Percentiles rank a stretch among this genome's conserved stretches.
These are phyloP conservation scores for Acer negundo DNA, from an alignment of 345 rosid species.

Conservation along the genomic window DNA sequence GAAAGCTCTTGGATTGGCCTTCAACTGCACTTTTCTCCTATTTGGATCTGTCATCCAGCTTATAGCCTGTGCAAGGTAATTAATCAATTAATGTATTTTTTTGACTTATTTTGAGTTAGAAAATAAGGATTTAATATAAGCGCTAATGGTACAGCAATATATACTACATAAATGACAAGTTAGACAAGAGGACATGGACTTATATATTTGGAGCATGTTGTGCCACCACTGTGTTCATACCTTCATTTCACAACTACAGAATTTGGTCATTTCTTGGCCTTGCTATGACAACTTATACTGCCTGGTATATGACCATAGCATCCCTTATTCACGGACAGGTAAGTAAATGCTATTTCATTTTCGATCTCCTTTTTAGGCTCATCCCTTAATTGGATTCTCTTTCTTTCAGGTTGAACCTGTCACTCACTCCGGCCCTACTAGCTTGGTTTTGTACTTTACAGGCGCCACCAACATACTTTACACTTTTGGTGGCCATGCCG, in stretches of 20 bases:
- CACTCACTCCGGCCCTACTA: conserved; percentile 61
- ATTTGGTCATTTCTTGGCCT: conserved; percentile 88
- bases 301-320: conserved; percentile 81
- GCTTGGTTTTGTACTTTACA: conserved; percentile 72
- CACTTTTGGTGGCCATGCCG: conserved; percentile 92
- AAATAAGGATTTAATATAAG: too few species aligned
- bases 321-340: conserved; percentile 74
- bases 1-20: conserved; percentile 83
- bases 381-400: conserved; percentile 5
- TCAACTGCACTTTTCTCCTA: conserved; percentile 82
- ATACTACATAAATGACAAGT: conserved; percentile 70
- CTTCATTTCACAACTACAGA: conserved; percentile 84
- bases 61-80: conserved; percentile 80
- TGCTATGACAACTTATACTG: conserved; percentile 85
- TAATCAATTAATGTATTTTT: too few species aligned
- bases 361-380: neutral
- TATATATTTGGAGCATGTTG: conserved; percentile 92
- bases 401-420: conserved; percentile 55
- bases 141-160: conserved; percentile 50
- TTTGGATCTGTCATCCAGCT: conserved; percentile 90
- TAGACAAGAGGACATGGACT: conserved; percentile 93
- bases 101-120: too few species aligned
- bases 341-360: neutral
- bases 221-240: conserved; percentile 77
- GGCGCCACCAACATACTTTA: conserved; percentile 89